These are phyloP conservation scores for Sporothrix curviconia DNA, from an alignment of 2,329 filamentous ascomycete species.

Conservation along the genomic window DNA sequence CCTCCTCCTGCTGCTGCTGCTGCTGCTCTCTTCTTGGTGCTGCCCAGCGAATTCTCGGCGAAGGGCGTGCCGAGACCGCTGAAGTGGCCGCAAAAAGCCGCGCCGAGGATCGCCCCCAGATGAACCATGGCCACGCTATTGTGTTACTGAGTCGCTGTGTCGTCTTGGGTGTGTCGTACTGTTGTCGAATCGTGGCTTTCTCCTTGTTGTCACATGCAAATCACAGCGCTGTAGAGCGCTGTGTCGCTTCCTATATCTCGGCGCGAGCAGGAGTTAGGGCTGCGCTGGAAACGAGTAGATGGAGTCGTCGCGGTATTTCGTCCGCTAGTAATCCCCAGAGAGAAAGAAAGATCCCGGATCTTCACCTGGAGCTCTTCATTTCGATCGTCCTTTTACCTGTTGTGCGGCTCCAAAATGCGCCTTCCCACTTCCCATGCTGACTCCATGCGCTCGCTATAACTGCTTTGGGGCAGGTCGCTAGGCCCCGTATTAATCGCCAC, in stretches of 20 bases:
- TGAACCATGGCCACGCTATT: constrained; percentile 2
- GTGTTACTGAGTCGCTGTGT: not conserved
- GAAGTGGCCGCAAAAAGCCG: not conserved
- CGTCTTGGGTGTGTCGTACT: not conserved
- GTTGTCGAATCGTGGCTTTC: not conserved
- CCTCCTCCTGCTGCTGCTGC: not conserved
- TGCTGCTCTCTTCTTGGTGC: not conserved
- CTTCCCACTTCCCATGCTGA: not conserved
- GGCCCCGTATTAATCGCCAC: not conserved
- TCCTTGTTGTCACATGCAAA: constrained; percentile 5
- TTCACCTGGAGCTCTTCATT: not conserved
- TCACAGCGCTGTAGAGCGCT: too few relatives aligned
- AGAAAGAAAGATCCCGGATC: not conserved
- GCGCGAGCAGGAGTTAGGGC: too few relatives aligned
- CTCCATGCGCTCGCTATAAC: not conserved
- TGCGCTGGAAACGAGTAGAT: too few relatives aligned
- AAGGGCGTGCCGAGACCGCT: not conserved
- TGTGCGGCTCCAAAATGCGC: not conserved
- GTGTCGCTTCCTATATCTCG: too few relatives aligned
- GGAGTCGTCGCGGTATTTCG: too few relatives aligned
- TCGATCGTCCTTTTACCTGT: not conserved
- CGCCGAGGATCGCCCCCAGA: not conserved
- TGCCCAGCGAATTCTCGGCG: not conserved
- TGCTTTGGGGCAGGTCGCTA: too few relatives aligned
- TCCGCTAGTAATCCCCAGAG: too few relatives aligned